Conservation (phyloP, 1,284 basidiomycete species). For the Neolentinus lepideus region DNA sequence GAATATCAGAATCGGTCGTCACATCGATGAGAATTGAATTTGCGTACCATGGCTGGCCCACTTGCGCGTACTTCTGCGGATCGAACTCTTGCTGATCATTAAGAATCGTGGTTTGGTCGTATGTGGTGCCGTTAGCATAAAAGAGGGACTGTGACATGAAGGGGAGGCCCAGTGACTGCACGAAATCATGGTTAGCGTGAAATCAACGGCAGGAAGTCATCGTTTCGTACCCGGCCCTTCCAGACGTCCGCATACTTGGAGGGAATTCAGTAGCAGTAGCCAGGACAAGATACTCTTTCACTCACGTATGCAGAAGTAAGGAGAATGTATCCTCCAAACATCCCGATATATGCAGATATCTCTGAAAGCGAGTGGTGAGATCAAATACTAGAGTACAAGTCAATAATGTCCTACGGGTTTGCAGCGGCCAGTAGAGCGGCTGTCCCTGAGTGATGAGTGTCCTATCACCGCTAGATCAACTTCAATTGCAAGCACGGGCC, state of each 20-base stretch:
- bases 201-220: neutral
- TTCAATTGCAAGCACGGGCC: neutral
- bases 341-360: constrained; percentile 10
- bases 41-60: constrained; percentile 30
- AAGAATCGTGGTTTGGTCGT: constrained; percentile 39
- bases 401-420: constrained; percentile 12
- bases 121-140: constrained; percentile 37
- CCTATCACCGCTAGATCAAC: neutral
- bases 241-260: neutral
- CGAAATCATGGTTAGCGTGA: neutral
- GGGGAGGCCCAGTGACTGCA: constrained; percentile 3
- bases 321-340: constrained; percentile 13
- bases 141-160: constrained; percentile 2
- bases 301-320: constrained; percentile 12
- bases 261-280: neutral
- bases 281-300: neutral
- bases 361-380: neutral
- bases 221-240: neutral
- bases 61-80: constrained; percentile 29
- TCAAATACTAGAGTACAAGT: neutral
- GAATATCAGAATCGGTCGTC: neutral
- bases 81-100: constrained; percentile 42
- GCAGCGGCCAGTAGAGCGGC: constrained; percentile 15
- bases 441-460: constrained; percentile 16
- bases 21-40: neutral